phyloP scores from a whole-genome alignment of 169 alveolate species.

The Condylostoma magnum region DNA sequence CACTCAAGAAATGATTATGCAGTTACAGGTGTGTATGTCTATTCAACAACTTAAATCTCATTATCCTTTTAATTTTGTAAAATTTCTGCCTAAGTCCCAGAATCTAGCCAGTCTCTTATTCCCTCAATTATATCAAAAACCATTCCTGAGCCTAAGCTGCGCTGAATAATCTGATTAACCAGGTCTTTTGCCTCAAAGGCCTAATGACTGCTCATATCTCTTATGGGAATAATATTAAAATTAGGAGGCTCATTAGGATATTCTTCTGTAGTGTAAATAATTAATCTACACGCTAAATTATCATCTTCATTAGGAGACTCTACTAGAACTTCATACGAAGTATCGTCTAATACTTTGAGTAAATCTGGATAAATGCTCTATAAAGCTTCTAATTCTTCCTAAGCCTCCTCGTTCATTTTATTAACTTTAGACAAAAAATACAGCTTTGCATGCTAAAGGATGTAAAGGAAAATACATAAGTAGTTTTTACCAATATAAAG shows the following conservation, averaged over 20 bases:
- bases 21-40: constrained; percentile 22
- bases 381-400: constrained; percentile 11
- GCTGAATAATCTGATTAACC: background rate
- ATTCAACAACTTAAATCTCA: background rate
- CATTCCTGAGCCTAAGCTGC: constrained; percentile 7
- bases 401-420: constrained; percentile 30
- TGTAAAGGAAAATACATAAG: no score
- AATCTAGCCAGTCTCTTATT: constrained; percentile 6
- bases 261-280: background rate
- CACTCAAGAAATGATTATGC: background rate
- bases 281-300: background rate
- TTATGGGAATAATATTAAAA: background rate
- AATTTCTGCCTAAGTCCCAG: background rate
- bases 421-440: no score
- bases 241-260: constrained; percentile 25
- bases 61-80: background rate
- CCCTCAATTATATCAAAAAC: constrained; percentile 16
- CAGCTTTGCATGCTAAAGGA: no score
- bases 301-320: background rate
- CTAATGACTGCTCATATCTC: background rate
- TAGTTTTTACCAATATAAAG: no score
- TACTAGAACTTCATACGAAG: background rate
- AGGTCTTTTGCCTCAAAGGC: background rate
- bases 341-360: background rate
- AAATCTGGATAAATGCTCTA: constrained; percentile 13